Conservation (phyloP, 805 yeast species). For the Myxozyma melibiosi region DNA sequence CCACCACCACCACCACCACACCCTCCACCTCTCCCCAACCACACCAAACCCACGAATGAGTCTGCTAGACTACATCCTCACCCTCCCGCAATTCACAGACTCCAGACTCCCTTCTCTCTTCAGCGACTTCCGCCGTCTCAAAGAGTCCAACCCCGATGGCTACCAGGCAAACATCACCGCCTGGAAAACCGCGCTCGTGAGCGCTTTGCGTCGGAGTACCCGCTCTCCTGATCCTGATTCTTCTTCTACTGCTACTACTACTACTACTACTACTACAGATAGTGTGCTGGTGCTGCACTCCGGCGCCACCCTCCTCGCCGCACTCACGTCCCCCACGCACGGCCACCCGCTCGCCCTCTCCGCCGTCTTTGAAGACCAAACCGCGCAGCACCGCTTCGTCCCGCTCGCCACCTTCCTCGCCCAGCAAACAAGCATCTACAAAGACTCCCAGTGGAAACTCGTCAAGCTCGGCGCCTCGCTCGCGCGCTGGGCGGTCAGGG, state of each 20-base stretch:
- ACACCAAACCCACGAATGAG: too few relatives aligned
- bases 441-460: conserved; percentile 20
- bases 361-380: conserved; percentile 26
- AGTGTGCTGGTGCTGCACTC: conserved; percentile 22
- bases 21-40: too few relatives aligned
- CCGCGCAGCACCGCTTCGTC: conserved; percentile 4
- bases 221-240: too few relatives aligned
- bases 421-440: conserved; percentile 11
- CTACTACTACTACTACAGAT: not conserved
- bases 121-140: conserved; percentile 51
- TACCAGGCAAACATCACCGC: conserved; percentile 52
- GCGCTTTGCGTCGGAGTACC: conserved; percentile 34
- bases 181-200: conserved; percentile 48
- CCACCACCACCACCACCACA: too few relatives aligned
- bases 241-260: too few relatives aligned
- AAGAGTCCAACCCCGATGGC: conserved; percentile 52
- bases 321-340: conserved; percentile 5
- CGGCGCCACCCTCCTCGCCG: conserved; percentile 12
- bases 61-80: conserved; percentile 10
- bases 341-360: conserved; percentile 23
- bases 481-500: conserved; percentile 22
- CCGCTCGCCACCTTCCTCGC: conserved; percentile 8
- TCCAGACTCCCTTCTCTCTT: conserved; percentile 52
- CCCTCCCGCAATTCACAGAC: conserved; percentile 44
- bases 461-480: conserved; percentile 4